A percentile compares a stretch with the other conserved stretches of the same genome.
Conservation (phyloP, 176 grass and related monocot genomes). For the Aechmea fasciata region DNA sequence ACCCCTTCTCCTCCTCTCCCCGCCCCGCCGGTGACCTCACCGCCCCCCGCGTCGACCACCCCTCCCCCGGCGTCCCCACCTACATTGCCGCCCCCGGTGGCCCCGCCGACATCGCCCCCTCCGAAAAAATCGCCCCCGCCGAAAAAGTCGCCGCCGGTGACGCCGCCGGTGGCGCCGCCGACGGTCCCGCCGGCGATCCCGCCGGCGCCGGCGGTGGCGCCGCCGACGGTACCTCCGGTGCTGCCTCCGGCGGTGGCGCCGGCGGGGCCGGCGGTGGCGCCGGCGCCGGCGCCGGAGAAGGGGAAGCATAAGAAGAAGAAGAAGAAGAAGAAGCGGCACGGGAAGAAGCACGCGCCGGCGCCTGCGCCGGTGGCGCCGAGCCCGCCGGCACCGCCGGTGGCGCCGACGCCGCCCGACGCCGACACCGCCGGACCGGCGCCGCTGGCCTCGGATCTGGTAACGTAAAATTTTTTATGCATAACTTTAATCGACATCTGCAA, state of each 20-base stretch:
- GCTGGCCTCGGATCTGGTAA: constrained; percentile 59
- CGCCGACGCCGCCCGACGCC: constrained; percentile 40
- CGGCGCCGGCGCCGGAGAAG: constrained; percentile 44
- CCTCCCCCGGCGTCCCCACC: constrained; percentile 2
- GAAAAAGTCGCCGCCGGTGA: constrained; percentile 13
- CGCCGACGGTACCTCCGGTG: constrained; percentile 1
- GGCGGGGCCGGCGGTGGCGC: background rate
- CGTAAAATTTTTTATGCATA: too few relatives aligned
- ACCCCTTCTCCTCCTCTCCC: constrained; percentile 14
- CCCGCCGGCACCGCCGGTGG: constrained; percentile 59
- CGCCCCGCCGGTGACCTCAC: background rate
- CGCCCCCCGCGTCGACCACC: background rate
- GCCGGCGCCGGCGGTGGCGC: constrained; percentile 9
- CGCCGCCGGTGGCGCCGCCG: background rate
- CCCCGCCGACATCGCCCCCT: background rate
- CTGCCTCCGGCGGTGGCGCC: constrained; percentile 27
- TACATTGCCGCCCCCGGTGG: background rate
- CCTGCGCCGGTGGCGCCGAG: constrained; percentile 45
- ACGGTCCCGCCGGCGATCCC: constrained; percentile 9
- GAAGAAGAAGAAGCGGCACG: constrained; percentile 41
- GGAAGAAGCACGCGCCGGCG: constrained; percentile 54
- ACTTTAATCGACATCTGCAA: too few relatives aligned
- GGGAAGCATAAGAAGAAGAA: constrained; percentile 65
- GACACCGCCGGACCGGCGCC: constrained; percentile 51
- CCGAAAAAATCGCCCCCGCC: background rate